Evolutionary conservation across 352 stramenopile genomes (phyloP).

Genomic region (Saprolegnia diclina): DNA sequence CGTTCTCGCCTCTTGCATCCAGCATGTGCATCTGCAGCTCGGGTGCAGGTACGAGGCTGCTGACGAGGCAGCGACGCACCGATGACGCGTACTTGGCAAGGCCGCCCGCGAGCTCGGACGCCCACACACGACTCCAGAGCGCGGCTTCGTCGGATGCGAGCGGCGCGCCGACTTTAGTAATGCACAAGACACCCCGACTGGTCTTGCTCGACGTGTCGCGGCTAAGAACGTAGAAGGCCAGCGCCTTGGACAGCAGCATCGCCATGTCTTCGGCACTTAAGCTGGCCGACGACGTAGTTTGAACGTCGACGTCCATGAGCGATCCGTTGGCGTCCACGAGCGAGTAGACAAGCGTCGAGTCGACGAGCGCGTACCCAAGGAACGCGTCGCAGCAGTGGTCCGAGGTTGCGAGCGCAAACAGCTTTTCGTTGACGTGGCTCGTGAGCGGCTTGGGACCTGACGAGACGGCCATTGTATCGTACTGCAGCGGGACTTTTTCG

Average conservation of each 20-base stretch:
- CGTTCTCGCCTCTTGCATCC: neutral
- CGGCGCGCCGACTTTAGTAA: neutral
- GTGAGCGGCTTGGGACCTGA: neutral
- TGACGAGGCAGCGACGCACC: neutral
- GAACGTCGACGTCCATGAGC: neutral
- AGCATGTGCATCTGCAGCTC: neutral
- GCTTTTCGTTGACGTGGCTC: neutral
- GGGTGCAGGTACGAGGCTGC: neutral
- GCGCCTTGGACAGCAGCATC: conserved; percentile 8
- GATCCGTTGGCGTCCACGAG: neutral
- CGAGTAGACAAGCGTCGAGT: neutral
- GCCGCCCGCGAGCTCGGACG: neutral
- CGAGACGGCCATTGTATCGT: neutral
- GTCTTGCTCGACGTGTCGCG: neutral
- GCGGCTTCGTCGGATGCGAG: neutral
- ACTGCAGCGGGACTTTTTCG: neutral
- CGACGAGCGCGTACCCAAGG: neutral
- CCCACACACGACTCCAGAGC: conserved; percentile 1
- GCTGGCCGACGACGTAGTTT: neutral
- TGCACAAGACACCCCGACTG: neutral
- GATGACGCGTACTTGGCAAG: neutral
- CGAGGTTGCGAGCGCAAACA: neutral
- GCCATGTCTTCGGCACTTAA: neutral
- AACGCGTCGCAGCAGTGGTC: conserved; percentile 6
- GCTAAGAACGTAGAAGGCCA: neutral